Conservation (phyloP, 768 basidiomycete species). For the Leccinum rimulosum region DNA sequence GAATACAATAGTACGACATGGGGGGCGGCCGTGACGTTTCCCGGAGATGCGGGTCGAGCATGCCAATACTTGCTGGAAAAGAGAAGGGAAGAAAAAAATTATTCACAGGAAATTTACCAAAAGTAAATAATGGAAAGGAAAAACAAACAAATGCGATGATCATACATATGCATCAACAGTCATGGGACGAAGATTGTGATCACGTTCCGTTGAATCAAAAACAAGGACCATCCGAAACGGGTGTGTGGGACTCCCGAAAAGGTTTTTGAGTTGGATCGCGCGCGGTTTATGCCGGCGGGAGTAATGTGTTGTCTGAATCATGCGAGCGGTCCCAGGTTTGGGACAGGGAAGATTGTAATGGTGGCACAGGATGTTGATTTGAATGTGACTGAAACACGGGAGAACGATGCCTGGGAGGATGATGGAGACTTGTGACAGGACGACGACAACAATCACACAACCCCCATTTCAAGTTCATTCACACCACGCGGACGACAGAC, state of each 20-base stretch:
- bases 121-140: slow-evolving; percentile 19
- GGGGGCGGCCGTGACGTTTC: slow-evolving; percentile 15
- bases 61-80: not conserved
- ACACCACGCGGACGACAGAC: slow-evolving; percentile 21
- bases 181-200: slow-evolving; percentile 3
- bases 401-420: slow-evolving; percentile 18
- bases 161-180: not conserved
- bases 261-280: not conserved
- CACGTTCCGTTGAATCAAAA: not conserved
- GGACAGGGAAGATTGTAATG: slow-evolving; percentile 5
- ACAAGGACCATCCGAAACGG: slow-evolving; percentile 12
- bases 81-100: slow-evolving; percentile 4
- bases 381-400: slow-evolving; percentile 22
- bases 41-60: slow-evolving; percentile 19
- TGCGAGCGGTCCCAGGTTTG: slow-evolving; percentile 6
- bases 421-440: slow-evolving; percentile 13
- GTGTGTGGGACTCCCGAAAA: not conserved
- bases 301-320: slow-evolving; percentile 8
- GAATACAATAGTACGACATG: slow-evolving; percentile 29
- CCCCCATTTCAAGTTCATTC: slow-evolving; percentile 1
- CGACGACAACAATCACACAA: slow-evolving; percentile 2
- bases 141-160: slow-evolving; percentile 7
- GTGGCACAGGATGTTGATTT: slow-evolving; percentile 2
- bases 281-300: slow-evolving; percentile 12
- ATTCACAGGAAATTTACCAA: slow-evolving; percentile 18